Percentiles rank a stretch among this genome's conserved stretches.
Conservation (phyloP, 2,329 filamentous ascomycete species). For the Calonectria pauciramosa region DNA sequence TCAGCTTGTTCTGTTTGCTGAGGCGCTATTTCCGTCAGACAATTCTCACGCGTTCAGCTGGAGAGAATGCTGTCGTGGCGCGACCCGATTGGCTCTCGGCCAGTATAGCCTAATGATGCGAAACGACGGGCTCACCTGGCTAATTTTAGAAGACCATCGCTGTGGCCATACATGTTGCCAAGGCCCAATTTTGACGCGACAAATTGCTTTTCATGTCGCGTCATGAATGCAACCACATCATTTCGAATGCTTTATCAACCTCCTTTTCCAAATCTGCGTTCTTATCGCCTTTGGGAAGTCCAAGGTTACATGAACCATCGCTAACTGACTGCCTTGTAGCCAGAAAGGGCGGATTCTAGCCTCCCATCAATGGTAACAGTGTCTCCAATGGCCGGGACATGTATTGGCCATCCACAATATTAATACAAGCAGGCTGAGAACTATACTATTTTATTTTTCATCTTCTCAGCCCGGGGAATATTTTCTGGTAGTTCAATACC, state of each 20-base stretch:
- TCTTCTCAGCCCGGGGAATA: no score
- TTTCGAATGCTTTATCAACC: not conserved
- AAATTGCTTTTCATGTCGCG: not conserved
- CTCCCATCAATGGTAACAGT: not conserved
- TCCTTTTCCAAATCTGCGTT: not conserved
- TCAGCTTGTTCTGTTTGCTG: not conserved
- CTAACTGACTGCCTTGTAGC: not conserved
- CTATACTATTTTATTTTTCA: not conserved
- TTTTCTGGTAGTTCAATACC: no score
- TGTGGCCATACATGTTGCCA: not conserved
- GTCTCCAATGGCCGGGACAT: not conserved
- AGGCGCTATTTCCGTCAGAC: not conserved
- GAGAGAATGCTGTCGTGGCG: not conserved
- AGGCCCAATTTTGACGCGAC: not conserved
- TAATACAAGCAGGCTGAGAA: not conserved
- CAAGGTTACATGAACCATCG: not conserved
- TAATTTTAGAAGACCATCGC: not conserved
- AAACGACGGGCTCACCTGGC: not conserved
- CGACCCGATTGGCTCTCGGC: not conserved
- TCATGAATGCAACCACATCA: not conserved
- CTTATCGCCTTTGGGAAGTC: not conserved
- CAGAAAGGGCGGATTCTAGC: no score
- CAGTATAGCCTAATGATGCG: not conserved
- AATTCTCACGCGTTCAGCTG: not conserved
- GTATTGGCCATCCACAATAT: not conserved